Percentiles rank a stretch among this genome's conserved stretches.
phyloP scores from a whole-genome alignment of 2,329 filamentous ascomycete species.

The Penicillium frequentans region DNA sequence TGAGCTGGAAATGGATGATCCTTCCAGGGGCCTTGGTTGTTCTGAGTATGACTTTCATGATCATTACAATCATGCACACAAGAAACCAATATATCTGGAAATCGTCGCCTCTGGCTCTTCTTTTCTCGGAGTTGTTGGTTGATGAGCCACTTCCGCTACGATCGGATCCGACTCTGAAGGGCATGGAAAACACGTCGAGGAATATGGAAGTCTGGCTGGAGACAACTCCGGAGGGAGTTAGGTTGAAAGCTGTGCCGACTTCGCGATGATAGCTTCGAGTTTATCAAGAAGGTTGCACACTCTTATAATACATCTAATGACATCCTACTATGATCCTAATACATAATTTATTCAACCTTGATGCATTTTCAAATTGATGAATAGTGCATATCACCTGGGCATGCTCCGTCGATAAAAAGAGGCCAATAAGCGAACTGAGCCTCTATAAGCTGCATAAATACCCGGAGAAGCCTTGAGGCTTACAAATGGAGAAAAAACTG shows the following conservation, averaged over 20 bases:
- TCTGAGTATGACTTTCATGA: slow-evolving; percentile 52
- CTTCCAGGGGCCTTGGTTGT: slow-evolving; percentile 19
- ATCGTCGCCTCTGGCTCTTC: slow-evolving; percentile 22
- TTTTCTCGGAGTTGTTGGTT: slow-evolving; percentile 22
- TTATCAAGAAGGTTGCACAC: neutral
- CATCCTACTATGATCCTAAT: too few relatives aligned
- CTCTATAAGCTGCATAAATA: too few relatives aligned
- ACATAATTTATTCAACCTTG: too few relatives aligned
- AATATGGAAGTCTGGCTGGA: slow-evolving; percentile 25
- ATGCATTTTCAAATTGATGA: too few relatives aligned
- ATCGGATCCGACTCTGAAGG: slow-evolving; percentile 17
- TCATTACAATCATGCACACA: slow-evolving; percentile 43
- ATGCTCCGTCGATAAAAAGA: too few relatives aligned
- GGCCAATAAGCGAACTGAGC: too few relatives aligned
- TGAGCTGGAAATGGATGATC: slow-evolving; percentile 26
- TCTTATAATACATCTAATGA: neutral
- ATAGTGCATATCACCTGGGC: too few relatives aligned
- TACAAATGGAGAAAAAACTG: too few relatives aligned
- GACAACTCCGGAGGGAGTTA: slow-evolving; percentile 16
- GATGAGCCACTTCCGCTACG: slow-evolving; percentile 13
- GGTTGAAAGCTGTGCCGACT: slow-evolving; percentile 15
- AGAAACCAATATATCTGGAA: slow-evolving; percentile 29
- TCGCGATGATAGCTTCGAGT: neutral
- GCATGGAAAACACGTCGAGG: slow-evolving; percentile 23
- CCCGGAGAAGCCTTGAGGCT: too few relatives aligned